Base-by-base conservation (phyloP, 306 rosid genomes). In the Cicer arietinum region DNA sequence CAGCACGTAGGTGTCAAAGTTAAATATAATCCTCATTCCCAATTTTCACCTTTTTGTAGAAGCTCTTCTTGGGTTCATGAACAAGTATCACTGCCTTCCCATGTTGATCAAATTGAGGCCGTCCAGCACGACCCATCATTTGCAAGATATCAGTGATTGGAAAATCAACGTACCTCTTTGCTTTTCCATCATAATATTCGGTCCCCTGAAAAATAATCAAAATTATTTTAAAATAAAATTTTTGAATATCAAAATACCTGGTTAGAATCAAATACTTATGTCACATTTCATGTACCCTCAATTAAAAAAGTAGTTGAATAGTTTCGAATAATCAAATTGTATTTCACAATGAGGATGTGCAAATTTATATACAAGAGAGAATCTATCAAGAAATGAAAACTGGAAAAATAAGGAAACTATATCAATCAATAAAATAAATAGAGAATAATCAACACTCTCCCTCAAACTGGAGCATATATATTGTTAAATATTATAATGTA, bases 51-150 rank as follows among this genome's bases (percentile, higher is more conserved):
- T 94, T 94, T 85, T 94, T 94, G 84, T 94, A 94, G 83, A 94
- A 94, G 77, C 98, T 91, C 85, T 91, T 94, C 83, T 91, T 94
- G 44, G 98, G 98, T 85, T 94, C 98, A 84, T 94, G 98, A 84
- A 94, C 98, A 78, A 94, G 98, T 87, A 94, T 91, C 76, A 94
- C 98, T 42, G 98, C 97, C 85, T 94, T 94, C 82, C 98, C 98
- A 50, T 94, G 97, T 73, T 94, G 98, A 83, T 94, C 98, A 87
- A 80, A 94, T 73, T 94, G 98, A 64, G 98, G 98, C 59, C 97
- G 94, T 41, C 98, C 98, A 68, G 98, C 98, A 76, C 98, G 96
- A 74, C 98, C 98, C 98, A 94, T 94, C 97, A 94, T 94, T 86
- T 94, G 98, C 85, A 94, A 74, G 81, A 91, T 94, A 88, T 94